Evolutionary conservation across 2,329 filamentous ascomycete genomes (phyloP).

Genomic region (Cladophialophora yegresii): DNA sequence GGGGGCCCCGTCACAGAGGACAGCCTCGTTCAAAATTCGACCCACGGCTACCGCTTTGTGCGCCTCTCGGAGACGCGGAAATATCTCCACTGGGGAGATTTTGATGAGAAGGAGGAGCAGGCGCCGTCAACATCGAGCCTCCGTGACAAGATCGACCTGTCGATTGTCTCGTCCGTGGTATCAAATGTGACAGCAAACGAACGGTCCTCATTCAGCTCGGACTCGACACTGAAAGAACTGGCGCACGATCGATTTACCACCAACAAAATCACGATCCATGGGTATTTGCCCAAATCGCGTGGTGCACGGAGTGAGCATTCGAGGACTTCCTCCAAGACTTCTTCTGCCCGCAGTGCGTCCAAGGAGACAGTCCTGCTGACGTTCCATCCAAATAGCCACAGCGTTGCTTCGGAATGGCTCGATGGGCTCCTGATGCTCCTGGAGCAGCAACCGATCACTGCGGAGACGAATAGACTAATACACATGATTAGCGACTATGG

Average conservation of each 20-base stretch:
- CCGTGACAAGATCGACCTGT: slow-evolving; percentile 67
- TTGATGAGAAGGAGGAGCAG: slow-evolving; percentile 63
- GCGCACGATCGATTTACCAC: slow-evolving; percentile 51
- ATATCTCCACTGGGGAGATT: slow-evolving; percentile 87
- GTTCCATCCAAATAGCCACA: slow-evolving; percentile 78
- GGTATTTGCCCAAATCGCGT: slow-evolving; percentile 54
- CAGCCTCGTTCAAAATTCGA: slow-evolving; percentile 42
- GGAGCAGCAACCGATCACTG: slow-evolving; percentile 93
- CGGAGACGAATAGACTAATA: slow-evolving; percentile 88
- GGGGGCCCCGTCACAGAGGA: slow-evolving; percentile 46
- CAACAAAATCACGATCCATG: slow-evolving; percentile 91
- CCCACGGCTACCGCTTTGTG: slow-evolving; percentile 75
- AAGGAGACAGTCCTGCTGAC: slow-evolving; percentile 76
- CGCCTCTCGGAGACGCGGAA: slow-evolving; percentile 87
- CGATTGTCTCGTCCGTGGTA: slow-evolving; percentile 85
- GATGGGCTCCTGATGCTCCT: slow-evolving; percentile 93
- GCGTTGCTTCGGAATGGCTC: slow-evolving; percentile 90
- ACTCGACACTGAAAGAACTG: slow-evolving; percentile 29
- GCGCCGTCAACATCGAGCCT: slow-evolving; percentile 54
- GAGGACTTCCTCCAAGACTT: slow-evolving; percentile 37
- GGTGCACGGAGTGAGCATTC: slow-evolving; percentile 40
- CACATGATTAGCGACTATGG: slow-evolving; percentile 86
- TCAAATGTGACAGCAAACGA: slow-evolving; percentile 75
- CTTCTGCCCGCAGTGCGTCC: slow-evolving; percentile 35
- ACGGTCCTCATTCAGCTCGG: slow-evolving; percentile 29